Conservation (phyloP, 164 flowering plant species). For the Cinnamomum chago region DNA sequence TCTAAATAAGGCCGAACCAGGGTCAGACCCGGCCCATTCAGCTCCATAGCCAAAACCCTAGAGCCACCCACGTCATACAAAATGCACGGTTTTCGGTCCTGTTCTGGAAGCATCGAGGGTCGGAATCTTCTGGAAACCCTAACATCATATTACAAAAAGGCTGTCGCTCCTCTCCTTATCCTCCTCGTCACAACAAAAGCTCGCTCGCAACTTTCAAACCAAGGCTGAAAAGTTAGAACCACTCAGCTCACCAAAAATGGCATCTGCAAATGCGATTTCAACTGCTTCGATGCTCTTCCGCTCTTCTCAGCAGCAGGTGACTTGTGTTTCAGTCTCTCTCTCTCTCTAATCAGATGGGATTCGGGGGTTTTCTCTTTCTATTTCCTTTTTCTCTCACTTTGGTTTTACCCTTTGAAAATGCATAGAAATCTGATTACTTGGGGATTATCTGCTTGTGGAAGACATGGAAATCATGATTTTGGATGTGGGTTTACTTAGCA, state of each 20-base stretch:
- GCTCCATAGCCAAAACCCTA: too few relatives aligned
- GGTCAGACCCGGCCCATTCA: too few relatives aligned
- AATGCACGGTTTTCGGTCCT: not conserved
- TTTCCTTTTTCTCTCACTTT: too few relatives aligned
- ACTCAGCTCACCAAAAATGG: constrained; percentile 34
- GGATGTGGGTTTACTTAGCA: too few relatives aligned
- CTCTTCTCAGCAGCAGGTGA: constrained; percentile 48
- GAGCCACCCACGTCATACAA: too few relatives aligned
- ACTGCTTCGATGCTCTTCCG: constrained; percentile 54
- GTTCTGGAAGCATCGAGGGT: not conserved
- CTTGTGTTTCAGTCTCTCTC: not conserved
- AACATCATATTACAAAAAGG: not conserved
- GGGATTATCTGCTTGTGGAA: too few relatives aligned
- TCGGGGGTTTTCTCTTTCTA: too few relatives aligned
- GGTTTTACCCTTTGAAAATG: too few relatives aligned
- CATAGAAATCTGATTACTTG: too few relatives aligned
- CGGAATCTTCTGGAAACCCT: not conserved
- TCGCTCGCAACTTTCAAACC: not conserved
- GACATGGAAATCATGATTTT: not conserved
- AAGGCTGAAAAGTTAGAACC: too few relatives aligned
- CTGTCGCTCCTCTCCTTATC: not conserved
- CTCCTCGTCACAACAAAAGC: constrained; percentile 1
- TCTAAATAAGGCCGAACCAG: too few relatives aligned
- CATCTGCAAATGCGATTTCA: constrained; percentile 65
- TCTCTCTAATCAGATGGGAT: not conserved